Evolutionary conservation across 768 basidiomycete genomes (phyloP).

Genomic region (Auricularia sp.): DNA sequence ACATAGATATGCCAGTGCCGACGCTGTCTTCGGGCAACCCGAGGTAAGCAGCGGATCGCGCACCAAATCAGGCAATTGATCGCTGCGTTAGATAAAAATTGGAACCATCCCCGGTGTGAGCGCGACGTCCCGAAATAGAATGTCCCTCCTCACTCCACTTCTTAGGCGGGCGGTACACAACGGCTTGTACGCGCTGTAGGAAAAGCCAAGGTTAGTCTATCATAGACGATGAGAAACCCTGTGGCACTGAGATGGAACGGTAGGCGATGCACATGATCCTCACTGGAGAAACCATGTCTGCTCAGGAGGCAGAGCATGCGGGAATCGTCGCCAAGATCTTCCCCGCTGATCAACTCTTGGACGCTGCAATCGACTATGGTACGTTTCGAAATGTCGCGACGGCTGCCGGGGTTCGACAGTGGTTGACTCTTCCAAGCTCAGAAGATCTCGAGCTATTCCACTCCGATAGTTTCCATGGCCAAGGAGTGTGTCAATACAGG

Average conservation of each 20-base stretch:
- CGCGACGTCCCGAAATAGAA: background rate
- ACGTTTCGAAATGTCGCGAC: background rate
- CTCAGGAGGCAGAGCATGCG: constrained; percentile 57
- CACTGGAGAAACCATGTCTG: constrained; percentile 74
- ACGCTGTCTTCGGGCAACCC: constrained; percentile 88
- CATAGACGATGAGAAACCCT: background rate
- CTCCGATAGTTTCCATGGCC: constrained; percentile 73
- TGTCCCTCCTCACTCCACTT: background rate
- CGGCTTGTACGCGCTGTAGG: constrained; percentile 78
- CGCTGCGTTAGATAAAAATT: constrained; percentile 50
- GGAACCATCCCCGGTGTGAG: constrained; percentile 84
- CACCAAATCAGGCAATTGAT: background rate
- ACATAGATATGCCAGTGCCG: constrained; percentile 29
- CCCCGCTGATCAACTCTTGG: constrained; percentile 70
- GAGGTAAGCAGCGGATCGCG: constrained; percentile 28
- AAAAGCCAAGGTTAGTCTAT: constrained; percentile 40
- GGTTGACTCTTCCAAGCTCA: constrained; percentile 32
- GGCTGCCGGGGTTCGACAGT: background rate
- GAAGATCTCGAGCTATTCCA: constrained; percentile 63
- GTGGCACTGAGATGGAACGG: background rate
- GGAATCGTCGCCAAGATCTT: constrained; percentile 37
- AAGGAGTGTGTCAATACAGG: constrained; percentile 94
- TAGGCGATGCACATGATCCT: constrained; percentile 90
- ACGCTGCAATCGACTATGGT: constrained; percentile 58
- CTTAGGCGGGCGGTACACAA: constrained; percentile 65